A percentile compares a stretch with the other conserved stretches of the same genome.
phyloP scores from a whole-genome alignment of 1,284 basidiomycete genomes.

The Pseudozyma flocculosa region DNA sequence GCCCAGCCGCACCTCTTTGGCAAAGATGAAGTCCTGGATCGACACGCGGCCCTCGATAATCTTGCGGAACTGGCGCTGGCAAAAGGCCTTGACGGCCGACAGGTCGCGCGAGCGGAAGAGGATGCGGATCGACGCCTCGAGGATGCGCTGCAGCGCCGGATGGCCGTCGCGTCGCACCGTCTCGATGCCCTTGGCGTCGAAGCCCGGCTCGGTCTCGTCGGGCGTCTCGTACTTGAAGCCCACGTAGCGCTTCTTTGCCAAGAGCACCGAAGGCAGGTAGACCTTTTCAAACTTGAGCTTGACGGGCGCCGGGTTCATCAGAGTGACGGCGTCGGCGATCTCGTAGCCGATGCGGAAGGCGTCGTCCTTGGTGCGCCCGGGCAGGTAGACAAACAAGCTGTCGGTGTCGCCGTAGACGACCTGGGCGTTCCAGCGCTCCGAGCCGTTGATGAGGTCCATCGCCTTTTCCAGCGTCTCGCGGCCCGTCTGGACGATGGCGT shows the following conservation, averaged over 20 bases:
- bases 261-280: slow-evolving; percentile 85
- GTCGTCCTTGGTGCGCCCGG: slow-evolving; percentile 84
- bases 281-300: slow-evolving; percentile 99
- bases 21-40: slow-evolving; percentile 87
- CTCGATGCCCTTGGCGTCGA: slow-evolving; percentile 98
- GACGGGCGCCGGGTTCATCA: slow-evolving; percentile 82
- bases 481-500: slow-evolving; percentile 94
- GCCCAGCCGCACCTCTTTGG: slow-evolving; percentile 89
- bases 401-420: slow-evolving; percentile 99
- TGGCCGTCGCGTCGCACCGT: slow-evolving; percentile 79
- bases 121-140: slow-evolving; percentile 59
- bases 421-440: slow-evolving; percentile 74
- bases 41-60: slow-evolving; percentile 77
- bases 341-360: slow-evolving; percentile 89
- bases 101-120: slow-evolving; percentile 86
- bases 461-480: slow-evolving; percentile 95
- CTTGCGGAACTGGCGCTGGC: slow-evolving; percentile 79
- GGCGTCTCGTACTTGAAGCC: slow-evolving; percentile 89
- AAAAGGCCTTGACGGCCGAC: slow-evolving; percentile 84
- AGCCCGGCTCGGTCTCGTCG: slow-evolving; percentile 74
- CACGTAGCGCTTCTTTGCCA: slow-evolving; percentile 96
- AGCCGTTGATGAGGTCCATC: slow-evolving; percentile 72
- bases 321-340: slow-evolving; percentile 84
- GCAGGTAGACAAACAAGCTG: slow-evolving; percentile 85
- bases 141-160: slow-evolving; percentile 52